Conservation (phyloP, 2,329 filamentous ascomycete species). For the Colletotrichum tropicale region DNA sequence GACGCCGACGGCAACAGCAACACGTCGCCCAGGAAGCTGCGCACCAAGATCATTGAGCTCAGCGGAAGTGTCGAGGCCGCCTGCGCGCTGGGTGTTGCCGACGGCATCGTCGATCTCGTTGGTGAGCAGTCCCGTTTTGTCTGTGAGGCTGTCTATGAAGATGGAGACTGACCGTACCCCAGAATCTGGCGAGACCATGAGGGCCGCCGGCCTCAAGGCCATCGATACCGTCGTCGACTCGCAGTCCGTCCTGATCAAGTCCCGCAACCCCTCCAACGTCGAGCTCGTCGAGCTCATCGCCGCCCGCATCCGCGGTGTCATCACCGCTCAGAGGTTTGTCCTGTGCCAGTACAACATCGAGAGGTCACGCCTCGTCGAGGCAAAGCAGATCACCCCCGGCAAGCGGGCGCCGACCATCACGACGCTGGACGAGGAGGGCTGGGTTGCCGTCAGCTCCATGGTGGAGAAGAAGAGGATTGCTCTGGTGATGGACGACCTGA, state of each 20-base stretch:
- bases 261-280: conserved; percentile 79
- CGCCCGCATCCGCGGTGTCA: conserved; percentile 88
- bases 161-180: neutral
- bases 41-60: conserved; percentile 90
- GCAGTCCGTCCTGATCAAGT: conserved; percentile 90
- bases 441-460: conserved; percentile 96
- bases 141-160: neutral
- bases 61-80: conserved; percentile 97
- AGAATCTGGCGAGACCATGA: conserved; percentile 99
- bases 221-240: conserved; percentile 93
- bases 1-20: conserved; percentile 42
- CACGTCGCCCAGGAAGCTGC: conserved; percentile 57
- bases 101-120: conserved; percentile 97
- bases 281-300: conserved; percentile 84
- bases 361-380: conserved; percentile 68
- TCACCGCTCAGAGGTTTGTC: conserved; percentile 92
- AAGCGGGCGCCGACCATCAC: conserved; percentile 93
- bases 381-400: conserved; percentile 83
- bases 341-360: conserved; percentile 96
- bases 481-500: conserved; percentile 84
- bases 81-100: conserved; percentile 92
- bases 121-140: conserved; percentile 59
- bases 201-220: conserved; percentile 88
- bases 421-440: conserved; percentile 84
- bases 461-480: conserved; percentile 88